A percentile compares a stretch with the other conserved stretches of the same genome.
Evolutionary conservation across 2,329 filamentous ascomycete genomes (phyloP).

Genomic region (Neonectria sp.): DNA sequence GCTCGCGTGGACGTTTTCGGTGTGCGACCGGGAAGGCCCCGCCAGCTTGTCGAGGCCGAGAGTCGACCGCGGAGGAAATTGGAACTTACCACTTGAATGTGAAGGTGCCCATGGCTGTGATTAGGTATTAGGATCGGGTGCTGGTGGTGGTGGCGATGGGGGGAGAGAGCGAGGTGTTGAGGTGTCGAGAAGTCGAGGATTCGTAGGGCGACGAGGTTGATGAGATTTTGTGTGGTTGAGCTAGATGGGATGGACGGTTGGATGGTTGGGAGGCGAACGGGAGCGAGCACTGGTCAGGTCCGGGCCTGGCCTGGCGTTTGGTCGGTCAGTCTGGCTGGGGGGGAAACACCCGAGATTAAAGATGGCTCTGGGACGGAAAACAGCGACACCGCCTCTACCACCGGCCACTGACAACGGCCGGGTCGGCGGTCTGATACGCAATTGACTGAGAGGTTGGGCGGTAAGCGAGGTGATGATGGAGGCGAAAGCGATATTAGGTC

Average conservation of each 20-base stretch:
- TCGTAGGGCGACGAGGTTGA: conserved; percentile 16
- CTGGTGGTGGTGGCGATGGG: conserved; percentile 29
- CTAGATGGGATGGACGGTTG: conserved; percentile 41
- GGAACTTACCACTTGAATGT: conserved; percentile 78
- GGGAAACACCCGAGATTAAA: conserved; percentile 47
- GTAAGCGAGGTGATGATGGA: background rate
- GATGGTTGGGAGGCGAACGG: conserved; percentile 41
- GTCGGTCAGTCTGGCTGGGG: conserved; percentile 27
- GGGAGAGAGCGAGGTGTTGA: conserved; percentile 31
- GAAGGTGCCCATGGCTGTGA: conserved; percentile 73
- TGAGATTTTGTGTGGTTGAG: conserved; percentile 38
- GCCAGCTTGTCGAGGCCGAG: conserved; percentile 5
- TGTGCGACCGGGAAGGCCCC: conserved; percentile 18
- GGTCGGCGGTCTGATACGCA: conserved; percentile 16
- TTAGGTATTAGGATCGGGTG: conserved; percentile 37
- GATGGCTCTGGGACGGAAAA: conserved; percentile 39
- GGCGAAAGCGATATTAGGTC: background rate
- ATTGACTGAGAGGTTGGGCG: background rate
- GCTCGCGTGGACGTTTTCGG: conserved; percentile 25
- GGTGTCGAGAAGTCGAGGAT: conserved; percentile 23
- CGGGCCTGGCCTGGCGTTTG: conserved; percentile 38
- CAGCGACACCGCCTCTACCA: conserved; percentile 34
- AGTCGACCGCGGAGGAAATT: conserved; percentile 29
- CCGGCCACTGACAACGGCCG: conserved; percentile 11
- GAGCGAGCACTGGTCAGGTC: conserved; percentile 39